phyloP scores from a whole-genome alignment of 768 basidiomycete genomes.

The Saitozyma sp. region DNA sequence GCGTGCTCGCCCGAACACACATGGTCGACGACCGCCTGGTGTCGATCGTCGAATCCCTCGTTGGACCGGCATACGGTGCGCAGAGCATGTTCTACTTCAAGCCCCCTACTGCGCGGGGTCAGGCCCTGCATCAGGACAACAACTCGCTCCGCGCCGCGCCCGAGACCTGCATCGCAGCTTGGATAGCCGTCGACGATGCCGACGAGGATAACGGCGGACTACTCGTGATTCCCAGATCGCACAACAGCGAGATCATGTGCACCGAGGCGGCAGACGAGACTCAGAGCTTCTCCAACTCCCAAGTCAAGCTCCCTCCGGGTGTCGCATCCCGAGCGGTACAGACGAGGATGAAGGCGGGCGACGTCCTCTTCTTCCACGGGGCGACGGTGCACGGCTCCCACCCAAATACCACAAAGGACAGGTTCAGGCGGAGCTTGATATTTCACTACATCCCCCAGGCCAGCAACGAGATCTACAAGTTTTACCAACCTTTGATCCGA shows the following conservation, averaged over 20 bases:
- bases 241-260: constrained; percentile 2
- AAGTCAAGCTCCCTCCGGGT: too few species aligned
- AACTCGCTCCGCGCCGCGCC: constrained; percentile 2
- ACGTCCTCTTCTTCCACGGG: constrained; percentile 9
- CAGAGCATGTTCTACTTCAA: constrained; percentile 12
- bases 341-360: constrained; percentile 3
- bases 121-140: constrained; percentile 11
- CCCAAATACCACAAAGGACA: constrained; percentile 2
- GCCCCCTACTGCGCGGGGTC: constrained; percentile 6
- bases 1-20: background rate
- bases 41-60: background rate
- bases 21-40: constrained; percentile 1
- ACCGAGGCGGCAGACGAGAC: background rate
- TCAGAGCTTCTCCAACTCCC: too few species aligned
- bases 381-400: constrained; percentile 4
- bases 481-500: constrained; percentile 13
- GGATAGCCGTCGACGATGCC: constrained; percentile 5
- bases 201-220: constrained; percentile 7
- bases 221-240: constrained; percentile 6
- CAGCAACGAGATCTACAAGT: constrained; percentile 1
- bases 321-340: too few species aligned
- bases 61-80: constrained; percentile 5
- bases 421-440: background rate
- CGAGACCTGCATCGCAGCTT: constrained; percentile 10
- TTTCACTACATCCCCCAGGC: constrained; percentile 3